Conservation (phyloP, 441 rosid species). For the Pelargonium australe region DNA sequence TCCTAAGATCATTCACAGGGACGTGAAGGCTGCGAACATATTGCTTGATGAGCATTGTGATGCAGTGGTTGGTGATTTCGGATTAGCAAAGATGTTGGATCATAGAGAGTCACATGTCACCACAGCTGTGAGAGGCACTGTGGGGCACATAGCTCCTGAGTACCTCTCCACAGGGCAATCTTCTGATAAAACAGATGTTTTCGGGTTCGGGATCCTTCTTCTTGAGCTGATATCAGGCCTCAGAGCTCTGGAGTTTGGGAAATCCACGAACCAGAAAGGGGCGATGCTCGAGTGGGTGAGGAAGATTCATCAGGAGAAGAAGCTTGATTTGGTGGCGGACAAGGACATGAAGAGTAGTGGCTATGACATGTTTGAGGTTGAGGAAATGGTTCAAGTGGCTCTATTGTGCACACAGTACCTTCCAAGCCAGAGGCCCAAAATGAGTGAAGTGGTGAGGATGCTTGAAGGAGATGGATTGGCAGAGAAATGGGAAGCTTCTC, state of each 20-base stretch:
- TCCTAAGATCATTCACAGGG: conserved; percentile 82
- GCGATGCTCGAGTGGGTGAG: conserved; percentile 80
- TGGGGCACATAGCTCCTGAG: conserved; percentile 83
- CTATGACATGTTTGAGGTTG: conserved; percentile 58
- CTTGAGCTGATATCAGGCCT: conserved; percentile 79
- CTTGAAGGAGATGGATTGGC: conserved; percentile 86
- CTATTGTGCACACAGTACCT: conserved; percentile 77
- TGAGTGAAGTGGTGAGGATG: conserved; percentile 90
- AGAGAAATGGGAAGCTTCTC: conserved; percentile 61
- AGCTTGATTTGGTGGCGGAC: conserved; percentile 70
- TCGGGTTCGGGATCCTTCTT: conserved; percentile 84
- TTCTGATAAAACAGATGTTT: conserved; percentile 75
- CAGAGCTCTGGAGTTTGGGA: conserved; percentile 71
- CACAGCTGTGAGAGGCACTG: conserved; percentile 77
- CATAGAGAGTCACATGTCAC: conserved; percentile 85
- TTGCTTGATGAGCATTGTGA: conserved; percentile 77
- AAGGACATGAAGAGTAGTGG: conserved; percentile 64
- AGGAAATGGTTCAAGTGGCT: conserved; percentile 78
- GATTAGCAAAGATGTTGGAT: conserved; percentile 78
- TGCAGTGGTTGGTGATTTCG: conserved; percentile 85
- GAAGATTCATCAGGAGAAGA: conserved; percentile 38
- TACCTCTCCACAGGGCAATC: conserved; percentile 81
- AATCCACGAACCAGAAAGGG: no score
- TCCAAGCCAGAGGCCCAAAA: conserved; percentile 78
- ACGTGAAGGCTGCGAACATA: conserved; percentile 81